Base-by-base conservation (phyloP, 2,329 filamentous ascomycete genomes). In the Septoria petroselini region DNA sequence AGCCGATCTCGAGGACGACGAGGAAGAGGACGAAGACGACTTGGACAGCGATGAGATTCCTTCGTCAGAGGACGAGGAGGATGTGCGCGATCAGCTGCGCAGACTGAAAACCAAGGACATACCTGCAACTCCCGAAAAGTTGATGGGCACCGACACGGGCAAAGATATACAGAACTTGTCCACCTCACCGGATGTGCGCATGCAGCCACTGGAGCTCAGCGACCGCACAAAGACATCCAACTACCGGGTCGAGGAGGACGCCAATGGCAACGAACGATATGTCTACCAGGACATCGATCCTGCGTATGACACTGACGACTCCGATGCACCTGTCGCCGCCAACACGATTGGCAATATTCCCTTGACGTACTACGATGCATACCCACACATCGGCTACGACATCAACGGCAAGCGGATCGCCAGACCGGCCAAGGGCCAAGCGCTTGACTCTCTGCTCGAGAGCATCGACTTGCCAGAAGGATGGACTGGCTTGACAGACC, bases 331-430 rank as follows among this genome's bases (percentile, higher is more conserved):
- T 54, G 85, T 82, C 48, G 81, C 84, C 21, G 78, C 77, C 43
- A 98, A 98, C 72, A 97, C 93, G 0, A 96, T 98, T 63, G 94
- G 93, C 60, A 79, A 97, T 67, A 98, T 98, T 53, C 88, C 91
- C 4, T 75, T 97, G 41, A 86, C 87, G 2, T 97, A 95, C 72
- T 98, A 98, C 75, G 93, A 98, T 69, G 86, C 88, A 29, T 98
- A 96, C 68, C 93, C 93, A 42, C 93, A 98, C 68, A 96, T 98
- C 67, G 93, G 93, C 52, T 98, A 98, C 72, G 88, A 96, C 64
- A 97, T 98, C 74, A 95, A 98, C 70, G 93, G 93, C 70, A 96
- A 94, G 79, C 94, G 88, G 71, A 95, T 98, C 58, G 88, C 95
- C 84, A 86, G 93, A 44, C 93, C 93, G 5, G 93, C 94, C 3